Base-by-base conservation (phyloP, 139 green algal species). In the Auxenochlorella protothecoides region DNA sequence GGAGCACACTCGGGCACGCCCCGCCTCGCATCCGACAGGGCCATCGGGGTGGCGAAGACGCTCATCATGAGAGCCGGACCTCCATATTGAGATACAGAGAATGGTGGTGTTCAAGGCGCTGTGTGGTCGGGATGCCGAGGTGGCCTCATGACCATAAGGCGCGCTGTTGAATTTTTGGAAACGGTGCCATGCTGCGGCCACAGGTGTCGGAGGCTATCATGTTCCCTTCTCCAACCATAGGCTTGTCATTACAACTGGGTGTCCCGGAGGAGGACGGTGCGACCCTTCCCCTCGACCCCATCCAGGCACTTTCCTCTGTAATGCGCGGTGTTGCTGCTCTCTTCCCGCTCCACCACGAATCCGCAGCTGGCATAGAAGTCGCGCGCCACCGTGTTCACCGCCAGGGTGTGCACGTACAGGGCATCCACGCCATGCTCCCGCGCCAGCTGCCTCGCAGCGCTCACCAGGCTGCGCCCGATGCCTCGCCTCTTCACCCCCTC, bases 381-480 rank as follows among this genome's bases (percentile, higher is more conserved):
- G 12, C 76, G 61, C 0, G 72, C 83, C 27, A 60, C 67, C 54
- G 76, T 68, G 66, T 86, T 86, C 9, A 83, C 83, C 4, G 80
- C 81, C 80, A 85, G 71, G 15, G 80, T 83, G 72, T 88, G 83
- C 53, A 88, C 83, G 57, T 78, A 86, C 68, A 88, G 53, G 4
- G 15, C 75, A 0, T 86, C 67, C n/a, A 77, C 69, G 4, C 71
- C 79, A 80, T 77, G 84, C 2, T 14, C n/a, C 0, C 51, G n/a
- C 2, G 82, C 77, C 56, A 75, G 53, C 4, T 72, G n/a, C 4
- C 74, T 62, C 5, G 77, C 79, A 15, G 61, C 53, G 16, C 10
- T 11, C 53, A 87, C 16, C 60, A 87, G 68, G 8, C 65, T 65
- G 51, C 65, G 10, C 5, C 78, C 83, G 13, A 88, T 73, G 3